Conservation (phyloP, 2,329 filamentous ascomycete species). For the Aspergillus tanneri region DNA sequence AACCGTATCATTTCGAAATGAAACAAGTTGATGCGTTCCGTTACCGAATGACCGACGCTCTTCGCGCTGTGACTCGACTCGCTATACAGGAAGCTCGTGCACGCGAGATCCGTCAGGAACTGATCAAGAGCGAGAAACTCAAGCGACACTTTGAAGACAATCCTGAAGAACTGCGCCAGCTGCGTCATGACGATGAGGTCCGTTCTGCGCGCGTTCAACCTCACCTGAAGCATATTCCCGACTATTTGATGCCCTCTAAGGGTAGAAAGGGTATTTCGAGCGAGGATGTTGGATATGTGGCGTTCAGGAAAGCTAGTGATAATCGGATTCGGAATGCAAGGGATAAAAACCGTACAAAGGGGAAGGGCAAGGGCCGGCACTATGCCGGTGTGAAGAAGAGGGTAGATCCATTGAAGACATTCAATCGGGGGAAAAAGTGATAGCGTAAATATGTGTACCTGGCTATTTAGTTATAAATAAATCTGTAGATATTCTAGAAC, state of each 20-base stretch:
- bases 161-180: slow-evolving; percentile 78
- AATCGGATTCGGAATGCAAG: slow-evolving; percentile 54
- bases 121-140: slow-evolving; percentile 90
- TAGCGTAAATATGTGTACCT: background rate
- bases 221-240: slow-evolving; percentile 90
- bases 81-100: slow-evolving; percentile 87
- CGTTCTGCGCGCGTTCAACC: slow-evolving; percentile 79
- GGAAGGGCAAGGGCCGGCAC: slow-evolving; percentile 51
- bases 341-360: slow-evolving; percentile 44
- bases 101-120: slow-evolving; percentile 81
- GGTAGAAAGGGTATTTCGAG: slow-evolving; percentile 67
- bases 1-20: slow-evolving; percentile 94
- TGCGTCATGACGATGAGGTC: slow-evolving; percentile 87
- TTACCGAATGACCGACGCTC: slow-evolving; percentile 89
- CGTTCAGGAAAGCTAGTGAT: slow-evolving; percentile 53
- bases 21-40: slow-evolving; percentile 89
- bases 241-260: slow-evolving; percentile 82
- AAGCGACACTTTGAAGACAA: slow-evolving; percentile 97
- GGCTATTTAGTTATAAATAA: background rate
- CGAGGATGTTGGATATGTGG: slow-evolving; percentile 73
- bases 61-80: slow-evolving; percentile 84
- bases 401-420: slow-evolving; percentile 82
- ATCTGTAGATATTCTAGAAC: background rate
- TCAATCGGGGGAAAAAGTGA: slow-evolving; percentile 59
- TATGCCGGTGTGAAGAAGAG: slow-evolving; percentile 51